These are phyloP conservation scores for Coemansia pectinata DNA, from an alignment of 192 early-diverging fungal species.

Conservation along the genomic window DNA sequence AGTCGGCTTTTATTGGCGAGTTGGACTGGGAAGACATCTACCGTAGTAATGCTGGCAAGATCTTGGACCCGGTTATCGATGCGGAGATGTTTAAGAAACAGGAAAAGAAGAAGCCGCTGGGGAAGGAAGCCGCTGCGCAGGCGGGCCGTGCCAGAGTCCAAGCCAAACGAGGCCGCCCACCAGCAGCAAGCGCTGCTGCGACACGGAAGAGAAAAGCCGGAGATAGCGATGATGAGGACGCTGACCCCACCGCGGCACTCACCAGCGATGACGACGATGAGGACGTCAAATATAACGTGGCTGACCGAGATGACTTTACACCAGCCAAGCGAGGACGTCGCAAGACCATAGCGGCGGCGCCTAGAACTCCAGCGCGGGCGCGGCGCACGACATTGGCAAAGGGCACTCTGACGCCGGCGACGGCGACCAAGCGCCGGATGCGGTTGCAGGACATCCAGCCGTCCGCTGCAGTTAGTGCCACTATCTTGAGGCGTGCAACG, in stretches of 20 bases:
- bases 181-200: background rate
- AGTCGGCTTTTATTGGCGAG: constrained; percentile 34
- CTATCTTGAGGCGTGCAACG: constrained; percentile 25
- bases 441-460: constrained; percentile 46
- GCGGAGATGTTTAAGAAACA: constrained; percentile 26
- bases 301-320: constrained; percentile 3
- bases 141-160: constrained; percentile 22
- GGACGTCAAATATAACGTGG: constrained; percentile 1
- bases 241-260: background rate
- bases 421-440: constrained; percentile 20
- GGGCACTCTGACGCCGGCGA: constrained; percentile 7
- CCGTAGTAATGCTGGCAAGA: background rate
- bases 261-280: constrained; percentile 12
- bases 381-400: constrained; percentile 4
- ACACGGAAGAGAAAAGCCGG: constrained; percentile 11
- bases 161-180: constrained; percentile 2
- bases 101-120: constrained; percentile 20
- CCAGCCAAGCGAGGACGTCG: constrained; percentile 6
- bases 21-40: constrained; percentile 54
- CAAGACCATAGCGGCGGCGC: background rate
- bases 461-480: constrained; percentile 26
- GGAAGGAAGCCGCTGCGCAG: constrained; percentile 17
- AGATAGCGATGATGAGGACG: constrained; percentile 11
- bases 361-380: constrained; percentile 5
- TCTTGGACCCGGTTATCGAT: constrained; percentile 21